Evolutionary conservation across 2,329 filamentous ascomycete species (phyloP), one percentile per base, ranked within the genome.

Genomic region (Talaromyces amestolkiae): DNA sequence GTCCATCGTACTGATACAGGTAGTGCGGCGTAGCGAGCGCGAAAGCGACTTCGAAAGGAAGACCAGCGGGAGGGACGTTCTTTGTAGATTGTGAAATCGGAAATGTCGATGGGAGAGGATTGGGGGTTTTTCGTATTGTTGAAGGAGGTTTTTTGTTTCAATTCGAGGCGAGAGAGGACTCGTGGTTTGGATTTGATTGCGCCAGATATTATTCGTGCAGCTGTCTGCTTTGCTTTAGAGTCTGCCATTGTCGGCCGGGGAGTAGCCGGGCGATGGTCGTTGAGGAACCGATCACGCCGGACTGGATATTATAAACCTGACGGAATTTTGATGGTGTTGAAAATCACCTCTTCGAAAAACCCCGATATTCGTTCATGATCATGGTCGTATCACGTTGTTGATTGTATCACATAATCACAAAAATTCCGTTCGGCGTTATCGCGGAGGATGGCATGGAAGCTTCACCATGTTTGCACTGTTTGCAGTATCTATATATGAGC

Each of bases 21-120:
- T 65, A 76, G 70, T 31, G 70, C 31, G 31, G 72, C 66, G 66
- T 71, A 74, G 69, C 72, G 70, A 37, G 68, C 65, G 66, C 73
- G 72, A 60, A 78, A 64, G 68, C 63, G 66, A 33, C 70, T 68
- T 66, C 73, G 68, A 67, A 74, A 61, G 27, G 67, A 65, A 37
- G 71, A 69, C 39, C 56, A 65, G 56, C 45, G 17, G 35, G 67
- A 65, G n/a, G 65, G 47, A 49, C 35, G 61, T 64, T 63, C 56
- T 58, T 41, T 54, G 22, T 61, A 51, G 56, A 37, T 24, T n/a
- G 22, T 33, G 49, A 49, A 61, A 54, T 64, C 33, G 24, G 60
- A 61, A 37, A 17, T 53, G 24, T 58, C 64, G 56, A 59, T 47
- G 51, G 64, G 64, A 10, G 53, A 33, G 22, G 58, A 17, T 17